Percentiles rank a stretch among this genome's conserved stretches.
Evolutionary conservation across 2,329 filamentous ascomycete genomes (phyloP).

Genomic region (Dendrostoma leiphaemia): DNA sequence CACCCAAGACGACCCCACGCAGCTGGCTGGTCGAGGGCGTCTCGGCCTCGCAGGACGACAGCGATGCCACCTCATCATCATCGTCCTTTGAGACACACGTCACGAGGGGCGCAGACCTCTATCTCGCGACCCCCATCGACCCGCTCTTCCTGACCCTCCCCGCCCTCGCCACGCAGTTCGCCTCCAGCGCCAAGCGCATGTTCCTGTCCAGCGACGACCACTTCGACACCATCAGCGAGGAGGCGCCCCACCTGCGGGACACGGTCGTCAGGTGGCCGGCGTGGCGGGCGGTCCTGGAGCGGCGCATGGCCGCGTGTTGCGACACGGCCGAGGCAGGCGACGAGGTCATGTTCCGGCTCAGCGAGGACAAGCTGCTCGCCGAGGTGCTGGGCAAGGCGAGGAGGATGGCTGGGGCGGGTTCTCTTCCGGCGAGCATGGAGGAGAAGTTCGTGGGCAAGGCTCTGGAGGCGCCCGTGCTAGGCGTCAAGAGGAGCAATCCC

Average conservation of each 20-base stretch:
- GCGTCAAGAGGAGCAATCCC: conserved; percentile 52
- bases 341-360: conserved; percentile 82
- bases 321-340: conserved; percentile 81
- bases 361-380: conserved; percentile 64
- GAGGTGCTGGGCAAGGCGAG: conserved; percentile 71
- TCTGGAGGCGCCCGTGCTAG: conserved; percentile 73
- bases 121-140: conserved; percentile 81
- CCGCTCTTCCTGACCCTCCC: conserved; percentile 81
- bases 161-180: conserved; percentile 51
- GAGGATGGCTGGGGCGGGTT: conserved; percentile 58
- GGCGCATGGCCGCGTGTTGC: conserved; percentile 69
- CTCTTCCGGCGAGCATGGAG: conserved; percentile 76
- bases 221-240: conserved; percentile 58
- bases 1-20: conserved; percentile 51
- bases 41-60: neutral
- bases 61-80: neutral
- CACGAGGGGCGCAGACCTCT: conserved; percentile 69
- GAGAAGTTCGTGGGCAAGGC: conserved; percentile 76
- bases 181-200: conserved; percentile 49
- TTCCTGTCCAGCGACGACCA: conserved; percentile 73
- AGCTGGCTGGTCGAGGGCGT: conserved; percentile 59
- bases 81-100: conserved; percentile 38
- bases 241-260: conserved; percentile 56
- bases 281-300: conserved; percentile 54
- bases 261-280: conserved; percentile 47